These are phyloP conservation scores for Podila minutissima DNA, from an alignment of 192 early-diverging fungal species.

Conservation along the genomic window DNA sequence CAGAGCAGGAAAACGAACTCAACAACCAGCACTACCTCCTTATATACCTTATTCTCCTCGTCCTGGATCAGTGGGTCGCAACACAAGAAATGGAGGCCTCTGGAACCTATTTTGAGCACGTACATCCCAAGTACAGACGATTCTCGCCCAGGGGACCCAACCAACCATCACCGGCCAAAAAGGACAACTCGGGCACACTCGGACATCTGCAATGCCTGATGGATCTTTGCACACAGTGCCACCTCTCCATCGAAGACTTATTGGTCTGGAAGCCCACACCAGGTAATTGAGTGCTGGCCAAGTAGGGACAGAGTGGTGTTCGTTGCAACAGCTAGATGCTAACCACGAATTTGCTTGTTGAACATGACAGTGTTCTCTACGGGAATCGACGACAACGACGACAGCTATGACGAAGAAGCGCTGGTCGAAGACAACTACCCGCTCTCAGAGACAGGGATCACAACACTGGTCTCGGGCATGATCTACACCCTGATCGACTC, in stretches of 20 bases:
- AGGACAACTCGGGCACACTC: slow-evolving; percentile 8
- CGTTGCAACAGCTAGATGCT: too few species aligned
- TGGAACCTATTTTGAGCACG: slow-evolving; percentile 26
- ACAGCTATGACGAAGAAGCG: slow-evolving; percentile 43
- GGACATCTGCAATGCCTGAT: slow-evolving; percentile 26
- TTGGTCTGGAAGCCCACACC: slow-evolving; percentile 39
- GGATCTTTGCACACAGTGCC: slow-evolving; percentile 28
- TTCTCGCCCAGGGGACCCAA: slow-evolving; percentile 38
- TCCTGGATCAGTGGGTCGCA: slow-evolving; percentile 44
- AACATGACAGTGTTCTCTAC: slow-evolving; percentile 29
- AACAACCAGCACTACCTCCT: slow-evolving; percentile 49
- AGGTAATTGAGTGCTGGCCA: background rate
- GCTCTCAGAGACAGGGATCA: slow-evolving; percentile 42
- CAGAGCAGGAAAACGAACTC: slow-evolving; percentile 25
- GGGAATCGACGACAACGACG: slow-evolving; percentile 31
- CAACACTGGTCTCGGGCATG: slow-evolving; percentile 35
- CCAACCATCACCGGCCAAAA: slow-evolving; percentile 1
- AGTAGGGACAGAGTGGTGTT: too few species aligned
- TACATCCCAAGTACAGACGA: slow-evolving; percentile 36
- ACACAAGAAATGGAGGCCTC: slow-evolving; percentile 29
- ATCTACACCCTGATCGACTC: slow-evolving; percentile 31
- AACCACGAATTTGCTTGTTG: background rate
- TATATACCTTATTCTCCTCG: slow-evolving; percentile 24
- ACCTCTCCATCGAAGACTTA: slow-evolving; percentile 33
- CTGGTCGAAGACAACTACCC: slow-evolving; percentile 47